A percentile compares a stretch with the other conserved stretches of the same genome.
phyloP scores from a whole-genome alignment of 192 early-diverging fungal genomes.

The Coemansia sp. region DNA sequence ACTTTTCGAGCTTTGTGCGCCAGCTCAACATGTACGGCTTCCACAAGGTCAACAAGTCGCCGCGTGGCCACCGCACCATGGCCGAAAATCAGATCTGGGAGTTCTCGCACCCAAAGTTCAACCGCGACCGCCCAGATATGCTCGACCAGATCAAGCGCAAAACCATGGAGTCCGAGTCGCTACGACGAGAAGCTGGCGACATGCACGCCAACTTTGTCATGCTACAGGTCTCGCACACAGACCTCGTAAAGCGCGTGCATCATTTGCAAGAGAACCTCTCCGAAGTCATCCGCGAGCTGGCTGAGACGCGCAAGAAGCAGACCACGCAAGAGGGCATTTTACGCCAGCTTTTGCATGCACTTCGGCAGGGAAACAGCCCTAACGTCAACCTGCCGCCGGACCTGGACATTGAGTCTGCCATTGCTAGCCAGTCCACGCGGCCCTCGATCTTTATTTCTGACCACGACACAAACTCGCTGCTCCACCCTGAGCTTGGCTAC shows the following conservation, averaged over 20 bases:
- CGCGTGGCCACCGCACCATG: constrained; percentile 75
- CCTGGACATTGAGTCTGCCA: constrained; percentile 45
- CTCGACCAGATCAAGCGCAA: constrained; percentile 91
- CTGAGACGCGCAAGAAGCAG: constrained; percentile 70
- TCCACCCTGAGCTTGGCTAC: constrained; percentile 48
- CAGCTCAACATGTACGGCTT: constrained; percentile 88
- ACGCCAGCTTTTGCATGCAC: constrained; percentile 59
- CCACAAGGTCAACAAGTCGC: constrained; percentile 90
- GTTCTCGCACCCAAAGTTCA: constrained; percentile 81
- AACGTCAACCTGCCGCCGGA: constrained; percentile 35
- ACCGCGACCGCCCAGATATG: constrained; percentile 71
- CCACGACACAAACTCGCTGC: constrained; percentile 50
- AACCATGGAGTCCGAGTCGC: constrained; percentile 78
- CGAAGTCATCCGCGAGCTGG: constrained; percentile 70
- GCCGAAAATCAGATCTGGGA: constrained; percentile 93
- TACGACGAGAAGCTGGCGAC: constrained; percentile 73
- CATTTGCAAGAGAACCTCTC: constrained; percentile 71
- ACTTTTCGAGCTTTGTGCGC: constrained; percentile 86
- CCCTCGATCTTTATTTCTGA: constrained; percentile 53
- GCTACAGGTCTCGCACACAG: constrained; percentile 72
- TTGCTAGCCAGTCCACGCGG: constrained; percentile 42
- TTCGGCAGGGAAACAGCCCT: constrained; percentile 33
- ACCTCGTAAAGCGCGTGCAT: constrained; percentile 69
- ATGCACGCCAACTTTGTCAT: constrained; percentile 71
- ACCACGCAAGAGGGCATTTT: constrained; percentile 64